Evolutionary conservation across 768 basidiomycete species (phyloP), one percentile per base, ranked within the genome.

Genomic region (Leucosporidium creatinivorum): DNA sequence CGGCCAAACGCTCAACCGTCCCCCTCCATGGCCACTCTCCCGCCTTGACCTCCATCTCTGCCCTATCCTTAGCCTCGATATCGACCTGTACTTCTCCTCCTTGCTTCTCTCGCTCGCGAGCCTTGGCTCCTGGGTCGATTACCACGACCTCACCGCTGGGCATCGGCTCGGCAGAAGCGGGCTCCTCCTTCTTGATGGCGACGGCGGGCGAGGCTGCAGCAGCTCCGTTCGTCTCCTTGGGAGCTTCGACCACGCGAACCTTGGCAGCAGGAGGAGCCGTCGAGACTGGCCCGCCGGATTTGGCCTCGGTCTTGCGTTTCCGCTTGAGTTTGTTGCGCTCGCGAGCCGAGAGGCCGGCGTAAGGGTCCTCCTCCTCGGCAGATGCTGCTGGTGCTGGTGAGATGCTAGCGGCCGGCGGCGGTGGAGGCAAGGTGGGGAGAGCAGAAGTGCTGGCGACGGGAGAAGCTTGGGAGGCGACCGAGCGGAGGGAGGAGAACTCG

Each of bases 281-380:
- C 28, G 58, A 26, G 26, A 6, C 18, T 6, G 25, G 10, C 17
- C 58, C 39, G 18, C 65, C 68, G 5, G 63, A 65, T 33, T 74
- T 73, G 3, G 56, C 65, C 61, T 69, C 93, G 5, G 84, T 83
- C 75, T 93, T 96, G 64, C 93, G 88, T 77, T 98, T 98, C 33
- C 96, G 84, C 78, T 99, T 99, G 39, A 98, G 81, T 57, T 93
- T 85, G 76, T 96, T 96, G 39, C 89, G 85, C 78, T 98, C 94
- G 62, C 96, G 86, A 17, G 92, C 91, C 39, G 93, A 96, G 55
- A 98, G 80, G 9, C 83, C 84, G 12, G 75, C 76, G 59, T 62
- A 68, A 7, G 68, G 68, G 44, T 77, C 75, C 15, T 69, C 75
- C n/a, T 67, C 68, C 9, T 44, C 66, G 58, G 47, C 62, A 12